Evolutionary conservation across 306 rosid species (phyloP).

Genomic region (barrel medic (Medicago truncatula)): MtrunA17r5.0-ANR NC_053048.1:48340001-48340500

Average conservation of each 20-base stretch:
- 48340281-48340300: too few relatives aligned
- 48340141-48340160: slow-evolving; percentile 59
- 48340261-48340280: neutral
- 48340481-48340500: too few relatives aligned
- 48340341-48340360: neutral
- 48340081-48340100: too few relatives aligned
- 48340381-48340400: neutral
- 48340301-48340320: neutral
- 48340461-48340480: too few relatives aligned
- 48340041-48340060: too few relatives aligned
- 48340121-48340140: slow-evolving; percentile 79
- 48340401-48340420: too few relatives aligned
- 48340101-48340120: slow-evolving; percentile 64
- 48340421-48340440: too few relatives aligned
- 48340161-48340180: slow-evolving; percentile 26
- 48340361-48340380: slow-evolving; percentile 11
- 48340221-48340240: neutral
- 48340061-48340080: too few relatives aligned
- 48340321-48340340: neutral
- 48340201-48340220: slow-evolving; percentile 8
- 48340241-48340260: neutral
- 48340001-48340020: slow-evolving; percentile 68
- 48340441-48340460: too few relatives aligned
- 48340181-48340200: slow-evolving; percentile 7
- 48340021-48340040: slow-evolving; percentile 57